Base-by-base conservation (phyloP, 257 asterid species). In the Solanum megistacrolobum region DNA sequence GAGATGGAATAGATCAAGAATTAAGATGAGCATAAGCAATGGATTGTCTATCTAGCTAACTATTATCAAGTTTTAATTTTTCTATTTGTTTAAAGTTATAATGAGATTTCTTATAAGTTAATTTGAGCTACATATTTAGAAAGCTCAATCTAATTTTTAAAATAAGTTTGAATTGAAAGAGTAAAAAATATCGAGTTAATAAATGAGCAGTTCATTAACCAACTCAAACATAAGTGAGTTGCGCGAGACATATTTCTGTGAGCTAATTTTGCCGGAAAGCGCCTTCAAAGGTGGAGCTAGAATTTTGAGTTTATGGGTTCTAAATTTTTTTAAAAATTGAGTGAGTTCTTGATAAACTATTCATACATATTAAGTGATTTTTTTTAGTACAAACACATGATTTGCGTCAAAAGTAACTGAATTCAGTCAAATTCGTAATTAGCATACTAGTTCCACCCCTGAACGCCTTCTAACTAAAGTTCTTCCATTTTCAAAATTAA, bases 221-320 rank as follows among this genome's bases (percentile, higher is more conserved):
- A 55, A 55, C 65, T 55, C 65, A 55, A 55, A 1, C 25, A 55
- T 20, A 55, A 6, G 11, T 0, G 1, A 55, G 25, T 0, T 18
- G 0, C 0, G 10, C 2, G 0, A 6, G 1, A 0, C 4, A 55
- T 55, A 55, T 20, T 55, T 20, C 0, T 55, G 10, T 20, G n/a
- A 2, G 5, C 25, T 55, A 55, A 55, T 55, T 55, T 55, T 55
- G 10, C n/a, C 11, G 5, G 11, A 55, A 55, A 18, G 1, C n/a
- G 4, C n/a, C n/a, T 55, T 18, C 2, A 55, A 55, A 55, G 65
- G 11, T 55, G 4, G 4, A 55, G 8, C 8, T 4, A 65, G 18
- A 2, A 65, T 65, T 11, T 65, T 11, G 20, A 25, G 18, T n/a
- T 5, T 65, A 25, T 65, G 0, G 1, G 8, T 25, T 25, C 2